phyloP scores from a whole-genome alignment of 2,329 filamentous ascomycete species.

The Fusarium xyrophilum region DNA sequence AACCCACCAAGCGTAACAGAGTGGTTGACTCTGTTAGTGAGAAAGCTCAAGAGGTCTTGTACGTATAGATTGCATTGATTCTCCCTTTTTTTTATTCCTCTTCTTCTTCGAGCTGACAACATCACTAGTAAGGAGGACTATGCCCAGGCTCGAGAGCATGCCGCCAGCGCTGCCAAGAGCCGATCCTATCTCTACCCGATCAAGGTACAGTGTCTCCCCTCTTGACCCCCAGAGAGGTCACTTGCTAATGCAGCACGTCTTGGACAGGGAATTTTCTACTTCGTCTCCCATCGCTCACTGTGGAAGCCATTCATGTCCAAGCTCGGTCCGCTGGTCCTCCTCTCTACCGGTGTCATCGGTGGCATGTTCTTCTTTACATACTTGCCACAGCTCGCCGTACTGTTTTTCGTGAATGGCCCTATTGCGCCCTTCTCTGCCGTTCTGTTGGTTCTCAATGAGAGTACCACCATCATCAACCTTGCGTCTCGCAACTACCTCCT shows the following conservation, averaged over 20 bases:
- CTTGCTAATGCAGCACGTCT: slow-evolving; percentile 11
- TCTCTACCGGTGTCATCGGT: slow-evolving; percentile 75
- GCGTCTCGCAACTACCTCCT: slow-evolving; percentile 75
- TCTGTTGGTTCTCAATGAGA: slow-evolving; percentile 70
- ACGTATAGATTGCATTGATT: slow-evolving; percentile 10
- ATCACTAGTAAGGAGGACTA: slow-evolving; percentile 70
- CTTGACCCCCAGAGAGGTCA: neutral
- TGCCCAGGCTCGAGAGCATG: slow-evolving; percentile 66
- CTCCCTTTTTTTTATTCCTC: no score
- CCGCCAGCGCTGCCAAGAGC: slow-evolving; percentile 74
- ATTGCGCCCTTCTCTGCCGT: slow-evolving; percentile 76
- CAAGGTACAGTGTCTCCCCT: slow-evolving; percentile 55
- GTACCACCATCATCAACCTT: slow-evolving; percentile 63
- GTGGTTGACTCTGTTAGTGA: slow-evolving; percentile 51
- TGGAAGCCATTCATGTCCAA: slow-evolving; percentile 66
- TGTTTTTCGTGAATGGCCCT: slow-evolving; percentile 85
- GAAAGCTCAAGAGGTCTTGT: slow-evolving; percentile 61
- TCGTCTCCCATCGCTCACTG: slow-evolving; percentile 60
- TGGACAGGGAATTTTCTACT: slow-evolving; percentile 65
- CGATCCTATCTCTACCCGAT: slow-evolving; percentile 87
- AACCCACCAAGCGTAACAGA: slow-evolving; percentile 39
- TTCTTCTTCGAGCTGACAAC: slow-evolving; percentile 11
- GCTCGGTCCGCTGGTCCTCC: slow-evolving; percentile 66
- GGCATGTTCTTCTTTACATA: slow-evolving; percentile 92
- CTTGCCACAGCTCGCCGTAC: slow-evolving; percentile 79